Conservation (phyloP, 305 asterid genomes). For the Fraxinus latifolia region DNA sequence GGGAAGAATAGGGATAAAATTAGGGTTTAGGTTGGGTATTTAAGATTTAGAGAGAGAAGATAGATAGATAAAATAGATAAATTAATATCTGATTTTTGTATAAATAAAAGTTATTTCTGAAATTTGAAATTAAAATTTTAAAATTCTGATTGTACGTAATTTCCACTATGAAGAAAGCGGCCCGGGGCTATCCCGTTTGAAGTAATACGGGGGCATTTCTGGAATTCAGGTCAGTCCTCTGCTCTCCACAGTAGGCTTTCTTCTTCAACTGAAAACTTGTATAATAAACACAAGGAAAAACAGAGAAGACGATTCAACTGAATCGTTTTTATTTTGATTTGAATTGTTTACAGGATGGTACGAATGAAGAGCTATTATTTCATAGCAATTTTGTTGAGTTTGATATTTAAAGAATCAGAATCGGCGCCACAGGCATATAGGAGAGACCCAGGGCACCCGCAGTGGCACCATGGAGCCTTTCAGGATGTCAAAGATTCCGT, state of each 20-base stretch:
- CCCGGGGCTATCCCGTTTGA: background rate
- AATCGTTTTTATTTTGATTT: background rate
- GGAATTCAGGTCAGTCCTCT: conserved; percentile 20
- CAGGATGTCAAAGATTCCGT: conserved; percentile 86
- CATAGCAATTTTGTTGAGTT: conserved; percentile 35
- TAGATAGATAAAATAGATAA: too few species aligned
- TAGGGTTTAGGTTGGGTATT: too few species aligned
- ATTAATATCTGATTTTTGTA: too few species aligned
- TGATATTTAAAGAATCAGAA: conserved; percentile 38
- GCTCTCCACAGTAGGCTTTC: conserved; percentile 20
- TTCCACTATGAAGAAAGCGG: too few species aligned
- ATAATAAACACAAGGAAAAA: conserved; percentile 18
- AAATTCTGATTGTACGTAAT: too few species aligned
- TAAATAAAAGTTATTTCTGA: too few species aligned
- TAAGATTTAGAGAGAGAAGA: too few species aligned
- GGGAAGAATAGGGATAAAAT: too few species aligned
- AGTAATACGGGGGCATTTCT: background rate
- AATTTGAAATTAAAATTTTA: too few species aligned
- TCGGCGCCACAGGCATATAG: conserved; percentile 77
- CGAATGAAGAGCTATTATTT: conserved; percentile 25
- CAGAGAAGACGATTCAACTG: conserved; percentile 17
- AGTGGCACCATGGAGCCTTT: conserved; percentile 97
- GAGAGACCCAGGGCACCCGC: conserved; percentile 91
- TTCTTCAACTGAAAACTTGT: conserved; percentile 18
- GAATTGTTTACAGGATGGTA: conserved; percentile 31